Base-by-base conservation (phyloP, 331 rosid genomes). In the Rhamnella rubrinervis region DNA sequence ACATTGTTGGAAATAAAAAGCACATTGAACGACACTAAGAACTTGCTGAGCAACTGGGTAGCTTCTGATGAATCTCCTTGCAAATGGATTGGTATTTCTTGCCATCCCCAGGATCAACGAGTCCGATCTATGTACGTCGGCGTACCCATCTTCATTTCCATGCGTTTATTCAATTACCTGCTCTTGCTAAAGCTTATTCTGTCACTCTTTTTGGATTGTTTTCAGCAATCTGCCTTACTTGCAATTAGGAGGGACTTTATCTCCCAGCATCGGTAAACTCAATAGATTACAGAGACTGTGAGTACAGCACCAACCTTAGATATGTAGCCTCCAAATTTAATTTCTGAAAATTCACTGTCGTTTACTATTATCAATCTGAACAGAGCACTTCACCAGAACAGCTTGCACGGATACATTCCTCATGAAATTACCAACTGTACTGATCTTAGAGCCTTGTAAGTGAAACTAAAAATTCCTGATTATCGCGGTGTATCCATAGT, bases 261-360 rank as follows among this genome's bases (percentile, higher is more conserved):
- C 97, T 77, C 97, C 98, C 68, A 90, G 93, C 82, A 84, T 93
- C 79, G 98, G 98, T 41, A 88, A 85, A 86, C 98, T 93, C 50
- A 88, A 83, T 68, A 82, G 89, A 82, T 73, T 93, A n/a, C 96
- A 90, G 74, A 93, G 98, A 81, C 70, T 93, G 98, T 93, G 75
- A 90, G 96, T 69, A 61, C 16, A 76, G 56, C 57, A 55, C 35
- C 28, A 65, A 39, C n/a, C n/a, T 44, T 31, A 16, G 4, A 17
- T 49, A 10, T 19, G 28, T 67, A 39, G 10, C 35, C 50, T 18
- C 51, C 49, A 10, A 7, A 44, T 31, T 31, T 31, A 44, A 44
- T 12, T 44, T 44, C 49, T 44, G 49, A 11, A 44, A 44, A 44
- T 11, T 11, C 3, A 44, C 49, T 44, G 14, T 44, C 15, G 14